Evolutionary conservation across 2,329 filamentous ascomycete species (phyloP).

Genomic region (Rhynchosporium secalis): DNA sequence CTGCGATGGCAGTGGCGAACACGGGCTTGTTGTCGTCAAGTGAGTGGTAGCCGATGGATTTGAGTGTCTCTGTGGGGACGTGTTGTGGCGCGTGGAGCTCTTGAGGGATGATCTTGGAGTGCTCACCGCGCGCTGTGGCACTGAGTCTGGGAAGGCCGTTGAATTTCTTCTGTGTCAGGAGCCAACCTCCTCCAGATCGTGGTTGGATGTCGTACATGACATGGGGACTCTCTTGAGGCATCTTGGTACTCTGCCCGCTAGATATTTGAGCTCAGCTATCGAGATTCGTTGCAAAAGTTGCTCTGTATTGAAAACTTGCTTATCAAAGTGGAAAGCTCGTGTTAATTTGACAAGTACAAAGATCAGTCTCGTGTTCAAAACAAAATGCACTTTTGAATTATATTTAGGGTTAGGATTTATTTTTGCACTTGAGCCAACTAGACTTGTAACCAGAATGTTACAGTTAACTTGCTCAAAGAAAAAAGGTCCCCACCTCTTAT

Average conservation of each 20-base stretch:
- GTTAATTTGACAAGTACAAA: too few species aligned
- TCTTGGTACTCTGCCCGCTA: background rate
- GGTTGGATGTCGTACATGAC: background rate
- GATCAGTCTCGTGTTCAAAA: too few species aligned
- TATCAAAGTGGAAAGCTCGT: too few species aligned
- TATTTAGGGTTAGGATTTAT: too few species aligned
- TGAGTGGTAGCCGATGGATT: background rate
- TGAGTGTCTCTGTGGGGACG: background rate
- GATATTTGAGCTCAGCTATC: background rate
- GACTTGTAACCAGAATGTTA: too few species aligned
- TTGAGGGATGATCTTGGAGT: background rate
- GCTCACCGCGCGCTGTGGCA: constrained; percentile 1
- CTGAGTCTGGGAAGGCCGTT: background rate
- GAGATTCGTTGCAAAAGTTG: background rate
- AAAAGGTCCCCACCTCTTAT: too few species aligned
- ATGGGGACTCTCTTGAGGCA: background rate
- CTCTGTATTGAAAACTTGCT: too few species aligned
- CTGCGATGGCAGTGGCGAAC: background rate
- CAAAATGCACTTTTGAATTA: too few species aligned
- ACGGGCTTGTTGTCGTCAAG: constrained; percentile 12
- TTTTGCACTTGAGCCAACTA: too few species aligned
- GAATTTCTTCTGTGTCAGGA: background rate
- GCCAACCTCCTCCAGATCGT: background rate
- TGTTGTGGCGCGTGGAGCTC: constrained; percentile 2
- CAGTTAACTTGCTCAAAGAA: too few species aligned